Evolutionary conservation across 177 flowering plant species (phyloP).

Genomic region (Vitis hybrid): DNA sequence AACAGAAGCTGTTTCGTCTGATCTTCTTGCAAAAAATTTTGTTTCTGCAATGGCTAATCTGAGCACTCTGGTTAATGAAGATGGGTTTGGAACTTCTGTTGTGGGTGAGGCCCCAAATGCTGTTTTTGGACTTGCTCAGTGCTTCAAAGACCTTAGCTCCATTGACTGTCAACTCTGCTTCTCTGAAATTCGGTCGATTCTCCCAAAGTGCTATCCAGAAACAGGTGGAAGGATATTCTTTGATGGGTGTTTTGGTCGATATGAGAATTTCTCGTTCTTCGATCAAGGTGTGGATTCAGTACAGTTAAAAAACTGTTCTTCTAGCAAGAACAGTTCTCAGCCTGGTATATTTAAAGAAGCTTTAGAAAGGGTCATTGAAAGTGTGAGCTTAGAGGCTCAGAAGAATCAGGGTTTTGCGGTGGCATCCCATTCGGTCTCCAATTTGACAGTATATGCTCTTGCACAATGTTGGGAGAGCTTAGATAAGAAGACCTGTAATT

Average conservation of each 20-base stretch:
- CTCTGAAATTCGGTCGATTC: conserved; percentile 6
- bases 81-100: conserved; percentile 4
- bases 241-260: conserved; percentile 23
- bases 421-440: background rate
- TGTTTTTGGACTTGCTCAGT: conserved; percentile 10
- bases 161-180: conserved; percentile 9
- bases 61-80: background rate
- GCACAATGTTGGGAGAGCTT: conserved; percentile 22
- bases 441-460: conserved; percentile 13
- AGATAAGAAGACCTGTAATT: conserved; percentile 12
- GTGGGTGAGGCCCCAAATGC: conserved; percentile 7
- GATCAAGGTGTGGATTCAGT: conserved; percentile 9
- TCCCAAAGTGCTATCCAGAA: conserved; percentile 1
- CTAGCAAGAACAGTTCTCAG: background rate
- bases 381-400: conserved; percentile 8
- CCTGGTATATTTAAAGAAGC: background rate
- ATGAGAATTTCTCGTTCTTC: conserved; percentile 20
- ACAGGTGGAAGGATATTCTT: conserved; percentile 12
- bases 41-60: conserved; percentile 6
- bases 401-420: conserved; percentile 14
- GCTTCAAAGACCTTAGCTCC: conserved; percentile 9
- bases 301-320: conserved; percentile 7
- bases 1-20: background rate
- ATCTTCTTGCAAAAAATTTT: background rate
- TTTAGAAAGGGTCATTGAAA: conserved; percentile 5